phyloP scores from a whole-genome alignment of 371 early-diverging fungal genomes.

The Syncephalastrum monosporum region DNA sequence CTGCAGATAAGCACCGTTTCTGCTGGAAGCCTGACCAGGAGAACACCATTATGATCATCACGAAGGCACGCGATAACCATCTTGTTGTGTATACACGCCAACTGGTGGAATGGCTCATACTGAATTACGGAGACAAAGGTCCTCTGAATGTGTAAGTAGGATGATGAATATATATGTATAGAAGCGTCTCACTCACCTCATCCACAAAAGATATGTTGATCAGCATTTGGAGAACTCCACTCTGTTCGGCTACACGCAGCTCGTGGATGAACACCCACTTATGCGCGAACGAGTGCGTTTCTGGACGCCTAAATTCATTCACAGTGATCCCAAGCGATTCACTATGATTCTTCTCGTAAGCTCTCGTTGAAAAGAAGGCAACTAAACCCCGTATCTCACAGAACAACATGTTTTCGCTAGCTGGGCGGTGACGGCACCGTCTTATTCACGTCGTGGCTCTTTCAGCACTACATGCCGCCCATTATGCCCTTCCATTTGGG shows the following conservation, averaged over 20 bases:
- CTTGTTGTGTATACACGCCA: conserved; percentile 76
- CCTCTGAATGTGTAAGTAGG: conserved; percentile 62
- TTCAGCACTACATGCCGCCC: conserved; percentile 85
- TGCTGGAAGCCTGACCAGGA: too few relatives aligned
- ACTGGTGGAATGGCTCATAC: conserved; percentile 78
- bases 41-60: conserved; percentile 73
- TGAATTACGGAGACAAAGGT: conserved; percentile 36
- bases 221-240: conserved; percentile 56
- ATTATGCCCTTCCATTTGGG: conserved; percentile 88
- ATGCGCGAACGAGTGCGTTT: conserved; percentile 50
- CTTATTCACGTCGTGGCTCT: conserved; percentile 83
- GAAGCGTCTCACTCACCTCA: conserved; percentile 2
- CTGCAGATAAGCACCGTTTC: too few relatives aligned
- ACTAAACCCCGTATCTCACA: neutral
- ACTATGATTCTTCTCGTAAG: conserved; percentile 77
- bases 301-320: conserved; percentile 81
- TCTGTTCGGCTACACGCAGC: conserved; percentile 52
- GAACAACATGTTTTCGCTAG: conserved; percentile 20
- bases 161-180: neutral
- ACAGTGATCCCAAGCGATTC: conserved; percentile 64
- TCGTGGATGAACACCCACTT: conserved; percentile 30
- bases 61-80: conserved; percentile 79
- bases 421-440: conserved; percentile 91
- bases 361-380: neutral
- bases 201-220: conserved; percentile 56